A percentile compares a stretch with the other conserved stretches of the same genome.
Conservation (phyloP, 148 eudicot genomes). For the Drosera capensis region DNA sequence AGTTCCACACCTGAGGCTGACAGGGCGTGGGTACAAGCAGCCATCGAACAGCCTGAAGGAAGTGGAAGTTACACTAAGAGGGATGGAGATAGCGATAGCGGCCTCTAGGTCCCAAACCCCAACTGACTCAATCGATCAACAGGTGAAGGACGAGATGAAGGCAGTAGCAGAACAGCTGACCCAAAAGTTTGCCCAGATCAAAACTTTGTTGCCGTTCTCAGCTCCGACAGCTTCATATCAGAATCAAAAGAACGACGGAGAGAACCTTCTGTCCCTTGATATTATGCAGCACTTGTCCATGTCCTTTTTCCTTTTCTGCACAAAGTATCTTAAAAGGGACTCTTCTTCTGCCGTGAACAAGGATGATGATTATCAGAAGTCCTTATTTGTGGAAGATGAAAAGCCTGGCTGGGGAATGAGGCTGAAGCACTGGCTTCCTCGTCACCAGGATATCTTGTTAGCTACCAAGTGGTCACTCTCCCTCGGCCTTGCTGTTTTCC, state of each 20-base stretch:
- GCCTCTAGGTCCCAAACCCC: conserved; percentile 12
- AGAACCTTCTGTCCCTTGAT: conserved; percentile 10
- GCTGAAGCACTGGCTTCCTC: conserved; percentile 3
- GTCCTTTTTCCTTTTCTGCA: conserved; percentile 25
- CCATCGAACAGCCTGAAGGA: conserved; percentile 20
- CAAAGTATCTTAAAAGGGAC: conserved; percentile 10
- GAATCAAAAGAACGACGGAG: conserved; percentile 6
- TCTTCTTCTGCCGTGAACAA: background rate
- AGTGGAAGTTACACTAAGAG: conserved; percentile 25
- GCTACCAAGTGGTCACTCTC: conserved; percentile 43
- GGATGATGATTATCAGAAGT: too few species aligned
- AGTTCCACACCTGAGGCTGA: conserved; percentile 11
- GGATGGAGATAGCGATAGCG: conserved; percentile 40
- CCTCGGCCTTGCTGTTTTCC: conserved; percentile 26
- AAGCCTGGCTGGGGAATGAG: background rate
- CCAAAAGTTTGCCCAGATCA: conserved; percentile 15
- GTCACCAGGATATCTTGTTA: conserved; percentile 15
- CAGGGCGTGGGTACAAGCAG: conserved; percentile 2
- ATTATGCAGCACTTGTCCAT: conserved; percentile 8
- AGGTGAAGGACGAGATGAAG: conserved; percentile 10
- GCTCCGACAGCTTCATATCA: conserved; percentile 14
- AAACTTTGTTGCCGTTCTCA: conserved; percentile 8
- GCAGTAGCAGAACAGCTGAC: conserved; percentile 8
- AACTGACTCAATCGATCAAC: conserved; percentile 6
- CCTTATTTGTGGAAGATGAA: conserved; percentile 1